These are phyloP conservation scores for Karstenula rhodostoma DNA, from an alignment of 2,329 filamentous ascomycete species.

Conservation along the genomic window DNA sequence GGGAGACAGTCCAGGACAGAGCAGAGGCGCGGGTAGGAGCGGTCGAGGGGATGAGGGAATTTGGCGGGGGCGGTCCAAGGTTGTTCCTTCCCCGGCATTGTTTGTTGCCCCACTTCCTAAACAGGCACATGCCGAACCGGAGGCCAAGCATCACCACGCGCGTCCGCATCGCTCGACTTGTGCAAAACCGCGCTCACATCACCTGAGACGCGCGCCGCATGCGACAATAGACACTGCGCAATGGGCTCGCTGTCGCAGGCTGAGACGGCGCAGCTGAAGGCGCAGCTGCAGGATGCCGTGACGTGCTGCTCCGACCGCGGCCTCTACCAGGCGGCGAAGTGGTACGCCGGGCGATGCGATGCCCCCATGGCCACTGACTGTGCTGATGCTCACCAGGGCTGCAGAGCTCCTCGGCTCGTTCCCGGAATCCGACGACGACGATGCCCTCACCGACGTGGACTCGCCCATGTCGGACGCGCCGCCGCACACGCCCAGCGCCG, in stretches of 20 bases:
- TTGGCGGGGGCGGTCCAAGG: slow-evolving; percentile 20
- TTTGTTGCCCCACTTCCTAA: slow-evolving; percentile 22
- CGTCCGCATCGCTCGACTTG: slow-evolving; percentile 15
- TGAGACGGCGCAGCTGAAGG: slow-evolving; percentile 68
- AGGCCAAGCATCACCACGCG: slow-evolving; percentile 33
- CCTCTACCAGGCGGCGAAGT: slow-evolving; percentile 96
- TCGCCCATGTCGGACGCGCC: slow-evolving; percentile 64
- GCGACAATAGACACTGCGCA: slow-evolving; percentile 7
- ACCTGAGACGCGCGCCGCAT: slow-evolving; percentile 3
- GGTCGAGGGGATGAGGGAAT: slow-evolving; percentile 27
- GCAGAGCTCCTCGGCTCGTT: slow-evolving; percentile 92
- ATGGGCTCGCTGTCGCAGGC: slow-evolving; percentile 49
- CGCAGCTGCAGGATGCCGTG: slow-evolving; percentile 82
- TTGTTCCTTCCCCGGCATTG: slow-evolving; percentile 25
- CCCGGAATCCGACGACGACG: slow-evolving; percentile 61
- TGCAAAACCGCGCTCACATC: neutral
- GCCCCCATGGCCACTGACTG: neutral
- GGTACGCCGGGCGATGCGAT: slow-evolving; percentile 61
- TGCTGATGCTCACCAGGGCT: slow-evolving; percentile 69
- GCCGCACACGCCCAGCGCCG: slow-evolving; percentile 54
- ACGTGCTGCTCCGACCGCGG: slow-evolving; percentile 93
- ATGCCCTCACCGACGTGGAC: slow-evolving; percentile 67
- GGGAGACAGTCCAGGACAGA: neutral
- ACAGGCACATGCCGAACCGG: slow-evolving; percentile 16
- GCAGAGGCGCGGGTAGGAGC: slow-evolving; percentile 23